A percentile compares a stretch with the other conserved stretches of the same genome.
Conservation (phyloP, 306 rosid genomes). For the Begonia loranthoides region DNA sequence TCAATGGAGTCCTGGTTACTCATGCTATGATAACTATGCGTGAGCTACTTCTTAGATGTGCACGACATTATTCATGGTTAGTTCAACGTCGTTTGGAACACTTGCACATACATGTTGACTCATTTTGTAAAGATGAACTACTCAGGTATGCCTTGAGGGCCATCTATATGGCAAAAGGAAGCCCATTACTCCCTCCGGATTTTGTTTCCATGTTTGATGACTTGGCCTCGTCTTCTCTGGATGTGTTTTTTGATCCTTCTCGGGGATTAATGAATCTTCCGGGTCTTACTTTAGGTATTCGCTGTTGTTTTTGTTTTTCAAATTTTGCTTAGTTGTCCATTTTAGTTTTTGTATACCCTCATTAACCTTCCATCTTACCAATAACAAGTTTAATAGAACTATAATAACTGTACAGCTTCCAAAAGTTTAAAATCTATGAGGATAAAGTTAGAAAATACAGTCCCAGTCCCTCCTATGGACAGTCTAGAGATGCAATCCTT, state of each 20-base stretch:
- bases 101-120: background rate
- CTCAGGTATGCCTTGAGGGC: conserved; percentile 95
- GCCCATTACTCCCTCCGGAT: conserved; percentile 90
- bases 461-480: too few relatives aligned
- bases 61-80: conserved; percentile 94
- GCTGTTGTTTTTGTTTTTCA: conserved; percentile 7
- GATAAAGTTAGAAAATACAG: background rate
- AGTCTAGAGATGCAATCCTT: too few relatives aligned
- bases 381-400: too few relatives aligned
- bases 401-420: too few relatives aligned
- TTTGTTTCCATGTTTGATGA: conserved; percentile 95
- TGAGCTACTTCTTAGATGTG: conserved; percentile 68
- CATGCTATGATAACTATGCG: conserved; percentile 88
- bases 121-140: conserved; percentile 16
- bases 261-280: conserved; percentile 64
- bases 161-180: conserved; percentile 93
- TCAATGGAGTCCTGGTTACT: conserved; percentile 79
- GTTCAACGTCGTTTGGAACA: conserved; percentile 8
- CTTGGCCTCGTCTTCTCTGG: conserved; percentile 88
- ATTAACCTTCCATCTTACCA: too few relatives aligned
- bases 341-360: background rate
- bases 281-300: conserved; percentile 70
- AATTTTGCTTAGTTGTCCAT: background rate
- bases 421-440: background rate
- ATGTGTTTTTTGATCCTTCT: conserved; percentile 95